A percentile compares a stretch with the other conserved stretches of the same genome.
These are phyloP conservation scores for Bryoglossum gracile DNA, from an alignment of 495 filamentous ascomycete genomes.

Conservation along the genomic window DNA sequence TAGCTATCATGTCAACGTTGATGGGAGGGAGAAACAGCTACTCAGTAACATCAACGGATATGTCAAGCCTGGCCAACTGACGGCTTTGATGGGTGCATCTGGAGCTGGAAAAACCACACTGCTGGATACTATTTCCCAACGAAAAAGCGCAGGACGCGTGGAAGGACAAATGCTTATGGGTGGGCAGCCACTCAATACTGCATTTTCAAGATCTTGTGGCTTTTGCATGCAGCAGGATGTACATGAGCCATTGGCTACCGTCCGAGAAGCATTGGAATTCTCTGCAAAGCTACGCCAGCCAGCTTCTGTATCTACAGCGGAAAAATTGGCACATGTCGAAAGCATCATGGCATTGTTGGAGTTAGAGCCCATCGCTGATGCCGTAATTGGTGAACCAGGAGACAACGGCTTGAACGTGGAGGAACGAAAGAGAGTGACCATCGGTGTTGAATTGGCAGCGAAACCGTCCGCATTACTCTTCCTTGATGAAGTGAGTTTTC, in stretches of 20 bases:
- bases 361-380: conserved; percentile 48
- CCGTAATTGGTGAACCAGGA: no score
- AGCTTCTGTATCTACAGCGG: conserved; percentile 29
- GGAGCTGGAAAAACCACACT: conserved; percentile 80
- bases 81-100: conserved; percentile 73
- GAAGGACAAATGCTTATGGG: conserved; percentile 73
- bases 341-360: conserved; percentile 55
- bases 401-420: conserved; percentile 37
- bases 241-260: conserved; percentile 51
- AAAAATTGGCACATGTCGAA: conserved; percentile 55
- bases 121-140: conserved; percentile 68
- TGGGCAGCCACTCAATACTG: conserved; percentile 54
- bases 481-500: no score
- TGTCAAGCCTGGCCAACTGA: conserved; percentile 68
- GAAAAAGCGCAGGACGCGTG: conserved; percentile 65
- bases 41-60: conserved; percentile 64
- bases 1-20: conserved; percentile 64
- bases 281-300: conserved; percentile 43
- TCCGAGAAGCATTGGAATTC: conserved; percentile 41
- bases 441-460: conserved; percentile 86
- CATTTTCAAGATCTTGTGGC: conserved; percentile 76
- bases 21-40: conserved; percentile 59
- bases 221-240: conserved; percentile 87
- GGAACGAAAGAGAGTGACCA: conserved; percentile 64
- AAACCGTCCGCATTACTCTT: conserved; percentile 77